phyloP scores from a whole-genome alignment of 2,329 filamentous ascomycete genomes.

The Graphiopsis chlorocephala region DNA sequence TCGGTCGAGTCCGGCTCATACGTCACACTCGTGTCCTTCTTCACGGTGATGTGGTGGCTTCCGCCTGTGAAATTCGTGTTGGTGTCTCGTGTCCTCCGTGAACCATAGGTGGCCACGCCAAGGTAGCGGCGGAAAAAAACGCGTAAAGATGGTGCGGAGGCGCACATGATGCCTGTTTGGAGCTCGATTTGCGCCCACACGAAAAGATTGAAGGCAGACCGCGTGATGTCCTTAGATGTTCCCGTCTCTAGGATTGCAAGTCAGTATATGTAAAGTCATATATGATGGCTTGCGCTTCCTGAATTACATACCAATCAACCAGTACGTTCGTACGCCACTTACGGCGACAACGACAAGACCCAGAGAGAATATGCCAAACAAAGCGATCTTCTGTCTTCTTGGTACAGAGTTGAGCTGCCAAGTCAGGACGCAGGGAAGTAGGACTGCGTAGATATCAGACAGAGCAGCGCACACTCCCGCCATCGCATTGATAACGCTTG shows the following conservation, averaged over 20 bases:
- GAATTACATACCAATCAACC: constrained; percentile 27
- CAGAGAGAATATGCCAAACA: constrained; percentile 45
- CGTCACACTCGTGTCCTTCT: constrained; percentile 8
- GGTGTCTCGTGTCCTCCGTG: not conserved
- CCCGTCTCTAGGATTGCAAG: constrained; percentile 20
- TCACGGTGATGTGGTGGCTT: constrained; percentile 9
- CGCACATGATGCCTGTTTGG: constrained; percentile 29
- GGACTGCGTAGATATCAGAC: constrained; percentile 41
- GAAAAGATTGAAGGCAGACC: constrained; percentile 30
- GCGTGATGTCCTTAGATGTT: constrained; percentile 16
- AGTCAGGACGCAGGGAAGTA: constrained; percentile 44
- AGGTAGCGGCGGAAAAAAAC: constrained; percentile 20
- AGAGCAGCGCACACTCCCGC: constrained; percentile 39
- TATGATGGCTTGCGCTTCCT: constrained; percentile 25
- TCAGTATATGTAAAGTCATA: not conserved
- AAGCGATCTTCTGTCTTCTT: constrained; percentile 42
- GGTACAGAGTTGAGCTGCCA: constrained; percentile 46
- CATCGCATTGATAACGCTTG: constrained; percentile 38
- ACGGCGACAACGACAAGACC: constrained; percentile 42
- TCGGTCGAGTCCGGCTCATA: not conserved
- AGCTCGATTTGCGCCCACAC: constrained; percentile 28
- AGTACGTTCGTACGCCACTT: constrained; percentile 39
- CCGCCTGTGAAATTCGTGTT: not conserved
- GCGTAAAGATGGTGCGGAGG: constrained; percentile 29
- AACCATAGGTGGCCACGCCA: constrained; percentile 8